Percentiles rank a stretch among this genome's conserved stretches.
phyloP scores from a whole-genome alignment of 805 yeast species.

The Yamadazyma akitaensis region DNA sequence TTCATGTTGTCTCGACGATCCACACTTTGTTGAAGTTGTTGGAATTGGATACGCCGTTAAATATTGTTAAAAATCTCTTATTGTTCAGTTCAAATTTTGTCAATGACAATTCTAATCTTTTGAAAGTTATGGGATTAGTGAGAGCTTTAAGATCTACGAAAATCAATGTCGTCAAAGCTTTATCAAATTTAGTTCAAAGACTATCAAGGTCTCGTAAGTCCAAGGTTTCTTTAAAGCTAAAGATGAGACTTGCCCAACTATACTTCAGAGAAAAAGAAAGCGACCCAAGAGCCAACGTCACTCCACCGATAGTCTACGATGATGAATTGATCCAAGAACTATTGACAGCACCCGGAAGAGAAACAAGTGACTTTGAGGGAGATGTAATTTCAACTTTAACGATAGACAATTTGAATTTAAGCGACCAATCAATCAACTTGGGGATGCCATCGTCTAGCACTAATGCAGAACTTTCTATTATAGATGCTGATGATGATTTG shows the following conservation, averaged over 20 bases:
- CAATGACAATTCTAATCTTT: constrained; percentile 15
- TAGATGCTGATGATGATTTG: neutral
- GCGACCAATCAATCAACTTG: neutral
- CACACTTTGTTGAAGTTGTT: neutral
- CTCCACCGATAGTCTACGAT: constrained; percentile 6
- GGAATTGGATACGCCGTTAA: constrained; percentile 21
- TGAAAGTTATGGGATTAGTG: constrained; percentile 16
- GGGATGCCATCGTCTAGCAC: neutral
- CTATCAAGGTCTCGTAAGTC: constrained; percentile 13
- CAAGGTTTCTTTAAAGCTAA: constrained; percentile 1
- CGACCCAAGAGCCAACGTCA: no score
- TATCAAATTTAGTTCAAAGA: constrained; percentile 24
- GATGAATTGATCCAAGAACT: constrained; percentile 4
- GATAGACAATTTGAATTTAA: neutral
- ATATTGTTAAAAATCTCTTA: constrained; percentile 23
- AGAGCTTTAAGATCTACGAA: constrained; percentile 20
- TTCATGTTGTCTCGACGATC: constrained; percentile 1
- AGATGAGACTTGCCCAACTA: neutral
- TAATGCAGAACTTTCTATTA: neutral
- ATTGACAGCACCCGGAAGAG: constrained; percentile 1
- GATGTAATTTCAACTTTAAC: neutral
- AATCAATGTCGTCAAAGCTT: constrained; percentile 13
- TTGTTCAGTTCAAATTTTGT: constrained; percentile 21
- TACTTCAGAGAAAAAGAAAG: neutral
- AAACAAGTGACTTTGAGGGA: neutral